Evolutionary conservation across 2,329 filamentous ascomycete species (phyloP), one percentile per base, ranked within the genome.

Genomic region (Stemphylium vesicarium): DNA sequence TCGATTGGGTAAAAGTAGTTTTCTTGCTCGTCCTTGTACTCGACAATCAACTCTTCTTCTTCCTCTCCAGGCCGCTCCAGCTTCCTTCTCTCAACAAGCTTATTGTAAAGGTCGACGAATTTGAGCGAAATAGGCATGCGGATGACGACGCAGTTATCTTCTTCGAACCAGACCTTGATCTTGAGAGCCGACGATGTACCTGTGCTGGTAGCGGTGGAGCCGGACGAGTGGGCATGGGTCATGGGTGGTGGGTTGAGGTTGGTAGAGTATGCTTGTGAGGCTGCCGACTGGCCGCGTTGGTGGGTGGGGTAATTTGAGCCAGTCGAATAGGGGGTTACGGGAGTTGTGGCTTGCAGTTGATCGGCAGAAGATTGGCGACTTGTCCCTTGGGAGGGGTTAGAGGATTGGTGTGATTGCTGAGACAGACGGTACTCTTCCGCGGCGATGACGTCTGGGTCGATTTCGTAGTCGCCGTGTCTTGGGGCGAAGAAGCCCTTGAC

Each of bases 401-500:
- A 74, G 2, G 75, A 77, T 15, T 71, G 71, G 15, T 68, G 73
- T 66, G 81, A 79, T 22, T 78, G 76, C 54, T 83, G 84, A 7
- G 91, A 95, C 20, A 92, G 79, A 48, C 91, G 84, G 68, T 92
- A 92, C 54, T 93, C 89, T 59, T 90, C 88, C 15, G 80, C 79
- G 41, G 83, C 80, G 9, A 80, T 75, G 11, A 83, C 82, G 60
- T 82, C 86, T 0, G 88, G 85, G 57, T 96, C 92, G 37, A 96
- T 93, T 76, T 98, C 94, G 71, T 95, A 96, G 74, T 99, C 95
- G 31, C 92, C 92, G 68, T 93, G 88, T 49, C 93, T 85, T 4
- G 95, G 95, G 1, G 88, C 88, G 73, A 99, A 98, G 76, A 99
- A 91, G 66, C 93, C 88, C 72, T 91, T 90, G 16, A 98, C 94